These are phyloP conservation scores for Spergularia azorica DNA, from an alignment of 179 eudicot species.

Conservation along the genomic window DNA sequence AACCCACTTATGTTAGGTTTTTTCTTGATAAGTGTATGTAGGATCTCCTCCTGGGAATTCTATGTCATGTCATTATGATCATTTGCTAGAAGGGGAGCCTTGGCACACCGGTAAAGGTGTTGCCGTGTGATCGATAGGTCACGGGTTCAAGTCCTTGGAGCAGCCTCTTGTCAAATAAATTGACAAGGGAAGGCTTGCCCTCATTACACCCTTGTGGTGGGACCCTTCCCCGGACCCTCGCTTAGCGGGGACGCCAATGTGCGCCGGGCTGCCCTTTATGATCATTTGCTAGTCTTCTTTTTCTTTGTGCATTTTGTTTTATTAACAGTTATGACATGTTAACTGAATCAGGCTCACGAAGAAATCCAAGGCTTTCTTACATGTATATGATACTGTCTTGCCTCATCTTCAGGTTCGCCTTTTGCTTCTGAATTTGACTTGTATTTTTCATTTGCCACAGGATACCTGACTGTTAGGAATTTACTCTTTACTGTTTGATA, in stretches of 20 bases:
- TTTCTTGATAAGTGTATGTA: background rate
- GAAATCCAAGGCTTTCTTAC: conserved; percentile 56
- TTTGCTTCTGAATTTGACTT: conserved; percentile 11
- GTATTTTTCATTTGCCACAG: background rate
- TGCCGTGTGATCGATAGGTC: no score
- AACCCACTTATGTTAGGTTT: no score
- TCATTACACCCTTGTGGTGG: no score
- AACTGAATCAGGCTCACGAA: conserved; percentile 54
- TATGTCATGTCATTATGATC: background rate
- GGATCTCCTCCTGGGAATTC: background rate
- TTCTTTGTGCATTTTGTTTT: background rate
- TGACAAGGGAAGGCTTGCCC: no score
- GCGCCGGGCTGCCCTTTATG: no score
- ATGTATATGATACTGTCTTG: conserved; percentile 46
- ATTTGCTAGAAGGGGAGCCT: no score
- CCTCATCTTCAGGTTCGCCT: conserved; percentile 74
- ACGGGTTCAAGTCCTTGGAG: no score
- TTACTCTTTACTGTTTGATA: background rate
- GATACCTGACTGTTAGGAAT: background rate
- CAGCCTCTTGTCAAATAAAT: no score
- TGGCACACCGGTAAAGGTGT: no score
- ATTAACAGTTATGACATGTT: conserved; percentile 15
- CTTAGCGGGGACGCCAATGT: no score
- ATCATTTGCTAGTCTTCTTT: background rate
- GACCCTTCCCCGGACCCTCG: no score